phyloP scores from a whole-genome alignment of 176 grass and related monocot species.

The Themeda triandra region DNA sequence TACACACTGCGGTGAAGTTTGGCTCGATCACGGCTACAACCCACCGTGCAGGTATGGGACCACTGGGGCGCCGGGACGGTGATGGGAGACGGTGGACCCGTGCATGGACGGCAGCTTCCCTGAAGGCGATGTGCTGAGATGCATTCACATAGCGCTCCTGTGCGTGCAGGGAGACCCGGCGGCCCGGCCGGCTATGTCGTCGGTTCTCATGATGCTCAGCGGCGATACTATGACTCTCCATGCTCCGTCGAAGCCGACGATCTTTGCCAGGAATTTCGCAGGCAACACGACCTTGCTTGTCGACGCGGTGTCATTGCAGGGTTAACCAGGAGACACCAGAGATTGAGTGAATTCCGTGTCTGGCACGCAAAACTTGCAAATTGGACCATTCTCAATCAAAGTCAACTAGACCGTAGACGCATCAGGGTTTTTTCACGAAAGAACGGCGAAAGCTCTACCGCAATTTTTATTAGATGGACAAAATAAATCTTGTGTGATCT shows the following conservation, averaged over 20 bases:
- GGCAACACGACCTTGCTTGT: neutral
- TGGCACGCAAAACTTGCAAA: no score
- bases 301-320: neutral
- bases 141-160: conserved; percentile 9
- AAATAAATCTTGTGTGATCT: no score
- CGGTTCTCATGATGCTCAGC: neutral
- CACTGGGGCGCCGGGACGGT: neutral
- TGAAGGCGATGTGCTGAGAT: conserved; percentile 1
- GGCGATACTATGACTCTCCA: neutral
- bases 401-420: no score
- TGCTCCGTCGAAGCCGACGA: neutral
- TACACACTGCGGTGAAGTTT: neutral
- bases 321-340: neutral
- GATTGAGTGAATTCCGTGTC: no score
- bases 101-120: neutral
- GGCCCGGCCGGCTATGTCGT: neutral
- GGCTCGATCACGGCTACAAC: neutral
- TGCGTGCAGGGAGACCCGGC: neutral
- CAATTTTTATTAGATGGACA: no score
- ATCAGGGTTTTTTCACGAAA: no score
- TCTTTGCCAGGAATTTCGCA: neutral
- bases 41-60: neutral
- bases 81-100: conserved; percentile 14
- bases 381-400: no score
- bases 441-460: no score